These are phyloP conservation scores for Starmera stellimalicola DNA, from an alignment of 1,139 yeast species.

Conservation along the genomic window DNA sequence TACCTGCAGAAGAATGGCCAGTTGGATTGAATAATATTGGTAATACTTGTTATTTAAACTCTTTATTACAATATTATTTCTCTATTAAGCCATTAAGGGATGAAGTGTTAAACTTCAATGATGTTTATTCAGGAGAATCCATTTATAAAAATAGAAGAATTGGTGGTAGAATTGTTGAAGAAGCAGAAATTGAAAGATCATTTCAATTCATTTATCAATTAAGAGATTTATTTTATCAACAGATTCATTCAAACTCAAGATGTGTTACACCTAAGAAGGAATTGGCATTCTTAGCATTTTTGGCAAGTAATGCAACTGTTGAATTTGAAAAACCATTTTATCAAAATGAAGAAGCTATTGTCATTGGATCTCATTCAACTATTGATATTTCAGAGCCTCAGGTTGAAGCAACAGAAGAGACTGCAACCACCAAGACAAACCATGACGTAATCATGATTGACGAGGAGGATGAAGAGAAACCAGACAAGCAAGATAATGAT, in stretches of 20 bases:
- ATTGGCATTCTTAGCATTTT: slow-evolving; percentile 79
- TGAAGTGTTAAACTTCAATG: slow-evolving; percentile 43
- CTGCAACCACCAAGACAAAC: slow-evolving; percentile 4
- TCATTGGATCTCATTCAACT: slow-evolving; percentile 1
- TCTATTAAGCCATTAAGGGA: slow-evolving; percentile 76
- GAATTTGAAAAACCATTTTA: slow-evolving; percentile 31
- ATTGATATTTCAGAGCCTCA: not conserved
- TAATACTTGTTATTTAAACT: slow-evolving; percentile 88
- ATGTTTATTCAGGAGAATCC: slow-evolving; percentile 17
- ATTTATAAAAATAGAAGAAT: slow-evolving; percentile 44
- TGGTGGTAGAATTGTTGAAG: slow-evolving; percentile 78
- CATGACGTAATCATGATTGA: slow-evolving; percentile 10
- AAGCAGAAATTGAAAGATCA: slow-evolving; percentile 67
- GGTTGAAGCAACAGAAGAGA: slow-evolving; percentile 2
- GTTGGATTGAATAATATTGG: slow-evolving; percentile 92
- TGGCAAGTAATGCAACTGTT: slow-evolving; percentile 63
- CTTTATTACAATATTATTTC: slow-evolving; percentile 82
- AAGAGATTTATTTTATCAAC: slow-evolving; percentile 54
- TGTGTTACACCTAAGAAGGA: slow-evolving; percentile 79
- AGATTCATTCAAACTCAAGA: slow-evolving; percentile 53
- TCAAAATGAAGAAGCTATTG: slow-evolving; percentile 1
- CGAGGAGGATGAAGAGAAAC: slow-evolving; percentile 1
- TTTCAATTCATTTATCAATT: slow-evolving; percentile 71
- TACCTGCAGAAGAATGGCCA: slow-evolving; percentile 68
- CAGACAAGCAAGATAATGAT: not conserved